Evolutionary conservation across 495 filamentous ascomycete species (phyloP).

Genomic region (Haplographium delicatum): DNA sequence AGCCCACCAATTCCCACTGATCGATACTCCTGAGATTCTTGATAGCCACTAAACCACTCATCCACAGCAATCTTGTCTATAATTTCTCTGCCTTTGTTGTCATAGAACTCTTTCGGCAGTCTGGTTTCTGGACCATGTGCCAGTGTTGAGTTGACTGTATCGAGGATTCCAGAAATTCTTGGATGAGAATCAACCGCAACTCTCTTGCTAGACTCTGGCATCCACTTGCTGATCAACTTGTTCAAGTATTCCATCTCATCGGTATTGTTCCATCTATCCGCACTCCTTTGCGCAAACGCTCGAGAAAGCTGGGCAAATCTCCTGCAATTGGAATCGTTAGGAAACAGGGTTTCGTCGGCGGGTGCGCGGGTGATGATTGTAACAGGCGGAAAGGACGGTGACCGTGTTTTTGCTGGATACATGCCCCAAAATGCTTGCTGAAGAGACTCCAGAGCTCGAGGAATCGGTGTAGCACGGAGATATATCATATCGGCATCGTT

Average conservation of each 20-base stretch:
- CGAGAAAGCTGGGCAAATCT: slow-evolving; percentile 74
- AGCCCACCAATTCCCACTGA: slow-evolving; percentile 79
- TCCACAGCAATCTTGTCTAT: slow-evolving; percentile 79
- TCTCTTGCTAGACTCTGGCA: slow-evolving; percentile 58
- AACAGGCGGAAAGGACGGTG: slow-evolving; percentile 57
- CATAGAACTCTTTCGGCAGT: slow-evolving; percentile 85
- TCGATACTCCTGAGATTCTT: slow-evolving; percentile 78
- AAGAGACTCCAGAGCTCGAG: slow-evolving; percentile 78
- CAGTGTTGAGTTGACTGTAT: slow-evolving; percentile 82
- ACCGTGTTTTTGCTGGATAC: slow-evolving; percentile 68
- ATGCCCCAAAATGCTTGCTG: slow-evolving; percentile 87
- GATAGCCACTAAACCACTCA: slow-evolving; percentile 90
- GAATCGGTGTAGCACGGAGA: slow-evolving; percentile 78
- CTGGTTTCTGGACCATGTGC: slow-evolving; percentile 77
- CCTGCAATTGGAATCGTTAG: slow-evolving; percentile 81
- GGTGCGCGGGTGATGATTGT: slow-evolving; percentile 69
- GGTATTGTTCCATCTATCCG: slow-evolving; percentile 74
- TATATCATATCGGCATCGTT: slow-evolving; percentile 66
- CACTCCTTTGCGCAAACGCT: slow-evolving; percentile 77
- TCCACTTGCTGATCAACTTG: slow-evolving; percentile 70
- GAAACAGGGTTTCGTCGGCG: slow-evolving; percentile 85
- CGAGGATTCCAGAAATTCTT: slow-evolving; percentile 83
- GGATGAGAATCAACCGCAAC: slow-evolving; percentile 84
- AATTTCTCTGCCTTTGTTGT: slow-evolving; percentile 59
- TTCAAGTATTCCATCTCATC: slow-evolving; percentile 81